A percentile compares a stretch with the other conserved stretches of the same genome.
These are phyloP conservation scores for Colletotrichum sp. DNA, from an alignment of 2,329 filamentous ascomycete genomes.

Conservation along the genomic window DNA sequence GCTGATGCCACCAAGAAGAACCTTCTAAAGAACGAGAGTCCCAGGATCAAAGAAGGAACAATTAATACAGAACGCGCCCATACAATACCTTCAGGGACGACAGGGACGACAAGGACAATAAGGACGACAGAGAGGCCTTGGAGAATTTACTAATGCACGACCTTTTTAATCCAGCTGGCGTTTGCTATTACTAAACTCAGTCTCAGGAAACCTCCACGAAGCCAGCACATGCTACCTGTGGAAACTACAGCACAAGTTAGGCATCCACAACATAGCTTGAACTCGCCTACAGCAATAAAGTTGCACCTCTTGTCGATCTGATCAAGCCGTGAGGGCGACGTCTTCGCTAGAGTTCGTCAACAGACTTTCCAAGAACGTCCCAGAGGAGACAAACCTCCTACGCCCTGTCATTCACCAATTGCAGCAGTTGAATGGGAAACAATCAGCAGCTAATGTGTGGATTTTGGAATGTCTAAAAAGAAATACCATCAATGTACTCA, in stretches of 20 bases:
- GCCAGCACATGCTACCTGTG: neutral
- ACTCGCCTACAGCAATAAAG: neutral
- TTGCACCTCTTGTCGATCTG: neutral
- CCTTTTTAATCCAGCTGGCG: fast-evolving
- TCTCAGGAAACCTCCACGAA: neutral
- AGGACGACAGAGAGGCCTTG: neutral
- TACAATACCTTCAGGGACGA: no score
- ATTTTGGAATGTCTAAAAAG: neutral
- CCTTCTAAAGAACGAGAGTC: fast-evolving
- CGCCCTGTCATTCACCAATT: neutral
- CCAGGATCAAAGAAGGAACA: no score
- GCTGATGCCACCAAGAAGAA: no score
- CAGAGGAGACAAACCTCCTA: fast-evolving
- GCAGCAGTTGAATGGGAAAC: fast-evolving
- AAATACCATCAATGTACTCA: no score
- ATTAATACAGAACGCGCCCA: fast-evolving
- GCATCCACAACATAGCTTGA: neutral
- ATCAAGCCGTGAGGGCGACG: neutral
- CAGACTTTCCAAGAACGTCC: fast-evolving
- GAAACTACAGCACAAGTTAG: fast-evolving
- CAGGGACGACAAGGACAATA: no score
- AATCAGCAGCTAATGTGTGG: neutral
- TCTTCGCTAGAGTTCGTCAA: fast-evolving
- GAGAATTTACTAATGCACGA: neutral
- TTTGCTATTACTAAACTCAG: neutral